Conservation (phyloP, 768 basidiomycete species). For the Mycena rosella region DNA sequence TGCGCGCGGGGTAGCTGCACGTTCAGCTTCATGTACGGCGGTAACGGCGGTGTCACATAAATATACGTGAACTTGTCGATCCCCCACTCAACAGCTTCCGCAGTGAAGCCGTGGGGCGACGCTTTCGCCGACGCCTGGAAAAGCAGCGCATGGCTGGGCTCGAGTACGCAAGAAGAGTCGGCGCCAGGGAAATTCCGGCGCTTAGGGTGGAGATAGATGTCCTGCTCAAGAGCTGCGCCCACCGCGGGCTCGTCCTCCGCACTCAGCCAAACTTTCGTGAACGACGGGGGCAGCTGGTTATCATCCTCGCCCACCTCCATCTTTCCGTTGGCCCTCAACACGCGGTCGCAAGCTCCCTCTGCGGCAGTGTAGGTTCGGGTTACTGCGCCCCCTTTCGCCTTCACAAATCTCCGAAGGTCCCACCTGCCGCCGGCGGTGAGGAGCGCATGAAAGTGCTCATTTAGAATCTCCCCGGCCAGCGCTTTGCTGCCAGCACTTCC, state of each 20-base stretch:
- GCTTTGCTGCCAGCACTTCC: neutral
- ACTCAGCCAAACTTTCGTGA: neutral
- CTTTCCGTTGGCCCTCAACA: neutral
- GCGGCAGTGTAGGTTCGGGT: neutral
- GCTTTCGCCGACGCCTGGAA: neutral
- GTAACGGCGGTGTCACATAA: too few relatives aligned
- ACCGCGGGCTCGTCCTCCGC: too few relatives aligned
- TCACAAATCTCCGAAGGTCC: neutral
- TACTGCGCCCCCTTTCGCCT: neutral
- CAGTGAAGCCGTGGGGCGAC: too few relatives aligned
- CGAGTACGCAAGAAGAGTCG: too few relatives aligned
- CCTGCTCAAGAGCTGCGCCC: too few relatives aligned
- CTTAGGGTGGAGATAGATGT: too few relatives aligned
- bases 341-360: too few relatives aligned
- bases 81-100: too few relatives aligned
- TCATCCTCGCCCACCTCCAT: neutral
- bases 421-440: neutral
- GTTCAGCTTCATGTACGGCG: too few relatives aligned
- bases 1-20: too few relatives aligned
- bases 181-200: too few relatives aligned
- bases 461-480: neutral
- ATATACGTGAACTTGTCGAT: too few relatives aligned
- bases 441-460: neutral
- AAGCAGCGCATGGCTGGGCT: neutral
- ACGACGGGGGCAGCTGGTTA: neutral